Conservation (phyloP, 176 grass and related monocot genomes). For the Carex parvula region DNA sequence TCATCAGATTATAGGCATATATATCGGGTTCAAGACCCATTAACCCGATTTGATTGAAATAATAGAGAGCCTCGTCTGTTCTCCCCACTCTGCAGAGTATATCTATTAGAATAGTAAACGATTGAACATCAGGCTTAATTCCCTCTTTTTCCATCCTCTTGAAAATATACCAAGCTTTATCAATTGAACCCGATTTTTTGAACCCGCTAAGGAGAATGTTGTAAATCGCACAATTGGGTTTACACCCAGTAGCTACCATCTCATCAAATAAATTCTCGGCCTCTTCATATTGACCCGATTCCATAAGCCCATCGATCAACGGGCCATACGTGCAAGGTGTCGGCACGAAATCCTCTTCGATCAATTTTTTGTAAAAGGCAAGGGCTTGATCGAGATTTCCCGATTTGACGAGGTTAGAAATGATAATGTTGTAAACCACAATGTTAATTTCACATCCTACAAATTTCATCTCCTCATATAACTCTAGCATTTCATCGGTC, state of each 20-base stretch:
- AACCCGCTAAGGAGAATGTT: constrained; percentile 89
- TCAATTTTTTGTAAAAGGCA: constrained; percentile 62
- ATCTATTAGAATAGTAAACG: constrained; percentile 68
- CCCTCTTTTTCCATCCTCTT: constrained; percentile 59
- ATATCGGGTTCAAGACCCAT: constrained; percentile 71
- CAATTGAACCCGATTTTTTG: constrained; percentile 53
- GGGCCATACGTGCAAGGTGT: constrained; percentile 90
- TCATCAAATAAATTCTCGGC: constrained; percentile 67
- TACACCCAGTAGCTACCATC: constrained; percentile 73
- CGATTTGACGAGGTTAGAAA: constrained; percentile 82
- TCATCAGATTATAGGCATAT: constrained; percentile 83
- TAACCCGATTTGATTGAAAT: constrained; percentile 54
- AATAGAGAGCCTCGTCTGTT: constrained; percentile 56
- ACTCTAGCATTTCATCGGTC: constrained; percentile 70
- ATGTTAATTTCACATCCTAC: constrained; percentile 58
- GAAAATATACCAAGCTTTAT: constrained; percentile 60
- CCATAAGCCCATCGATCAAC: constrained; percentile 78
- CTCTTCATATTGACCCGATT: constrained; percentile 58
- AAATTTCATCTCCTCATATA: constrained; percentile 64
- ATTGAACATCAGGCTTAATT: constrained; percentile 89
- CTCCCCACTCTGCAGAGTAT: constrained; percentile 50
- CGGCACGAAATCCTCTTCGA: constrained; percentile 55
- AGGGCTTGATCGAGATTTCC: constrained; percentile 63
- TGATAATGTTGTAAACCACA: constrained; percentile 88
- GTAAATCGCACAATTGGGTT: constrained; percentile 75